These are phyloP conservation scores for Thelonectria discophora DNA, from an alignment of 2,329 filamentous ascomycete species.

Conservation along the genomic window DNA sequence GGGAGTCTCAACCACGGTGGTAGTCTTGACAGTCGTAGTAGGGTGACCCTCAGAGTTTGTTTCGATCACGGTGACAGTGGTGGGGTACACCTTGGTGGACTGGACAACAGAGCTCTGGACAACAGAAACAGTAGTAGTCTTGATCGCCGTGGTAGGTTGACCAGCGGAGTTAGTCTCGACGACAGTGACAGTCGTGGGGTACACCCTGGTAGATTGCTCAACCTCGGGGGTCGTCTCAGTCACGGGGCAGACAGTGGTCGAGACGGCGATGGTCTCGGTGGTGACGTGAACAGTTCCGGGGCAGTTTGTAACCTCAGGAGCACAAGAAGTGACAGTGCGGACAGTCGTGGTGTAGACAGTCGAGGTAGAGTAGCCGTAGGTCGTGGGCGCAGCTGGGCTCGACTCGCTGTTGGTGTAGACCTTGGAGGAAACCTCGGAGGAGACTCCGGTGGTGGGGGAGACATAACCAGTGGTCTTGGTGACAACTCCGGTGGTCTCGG, in stretches of 20 bases:
- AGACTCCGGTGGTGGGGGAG: too few relatives aligned
- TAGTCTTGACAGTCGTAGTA: conserved; percentile 6
- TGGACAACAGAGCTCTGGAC: too few relatives aligned
- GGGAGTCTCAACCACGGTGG: conserved; percentile 1
- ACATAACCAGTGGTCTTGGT: too few relatives aligned
- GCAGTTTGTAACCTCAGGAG: conserved; percentile 34
- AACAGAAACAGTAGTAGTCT: neutral
- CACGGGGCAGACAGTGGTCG: conserved; percentile 36
- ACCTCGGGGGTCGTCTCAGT: conserved; percentile 16
- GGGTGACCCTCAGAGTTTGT: neutral
- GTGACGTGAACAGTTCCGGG: conserved; percentile 14
- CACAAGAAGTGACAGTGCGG: conserved; percentile 26
- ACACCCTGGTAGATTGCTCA: neutral
- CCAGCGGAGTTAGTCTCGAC: neutral
- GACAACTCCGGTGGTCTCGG: too few relatives aligned
- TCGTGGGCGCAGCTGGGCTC: neutral
- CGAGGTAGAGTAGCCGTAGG: conserved; percentile 7
- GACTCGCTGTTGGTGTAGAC: too few relatives aligned
- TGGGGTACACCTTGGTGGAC: neutral
- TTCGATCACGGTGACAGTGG: neutral
- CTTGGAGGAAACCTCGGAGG: too few relatives aligned
- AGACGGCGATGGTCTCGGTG: conserved; percentile 36
- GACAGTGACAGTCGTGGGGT: neutral
- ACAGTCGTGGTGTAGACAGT: conserved; percentile 33
- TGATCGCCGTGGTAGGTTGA: neutral